These are phyloP conservation scores for Eragrostis tef DNA, from an alignment of 202 grass and related monocot genomes.

Conservation along the genomic window DNA sequence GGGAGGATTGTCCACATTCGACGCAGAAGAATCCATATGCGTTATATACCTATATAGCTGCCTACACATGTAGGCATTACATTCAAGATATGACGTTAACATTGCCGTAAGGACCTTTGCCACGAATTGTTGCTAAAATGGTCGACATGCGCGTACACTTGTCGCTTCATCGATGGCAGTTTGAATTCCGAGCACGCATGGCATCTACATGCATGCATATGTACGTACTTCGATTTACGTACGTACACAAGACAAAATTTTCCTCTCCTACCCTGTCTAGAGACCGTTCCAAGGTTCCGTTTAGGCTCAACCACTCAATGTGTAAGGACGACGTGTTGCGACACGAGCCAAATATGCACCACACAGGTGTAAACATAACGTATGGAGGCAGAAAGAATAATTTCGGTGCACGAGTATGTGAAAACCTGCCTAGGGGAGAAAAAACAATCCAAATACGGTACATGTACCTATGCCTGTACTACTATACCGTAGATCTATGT, in stretches of 20 bases:
- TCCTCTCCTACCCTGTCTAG: background rate
- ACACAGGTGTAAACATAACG: background rate
- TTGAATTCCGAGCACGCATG: slow-evolving; percentile 40
- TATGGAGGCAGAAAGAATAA: background rate
- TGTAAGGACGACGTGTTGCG: background rate
- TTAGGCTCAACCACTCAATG: slow-evolving; percentile 26
- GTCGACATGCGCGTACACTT: slow-evolving; percentile 45
- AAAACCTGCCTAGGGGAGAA: background rate
- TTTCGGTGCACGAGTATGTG: background rate
- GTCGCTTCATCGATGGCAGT: slow-evolving; percentile 27
- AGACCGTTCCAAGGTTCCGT: background rate
- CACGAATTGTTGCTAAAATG: slow-evolving; percentile 47
- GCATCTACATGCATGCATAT: background rate
- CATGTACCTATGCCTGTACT: too few relatives aligned
- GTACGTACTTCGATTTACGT: background rate
- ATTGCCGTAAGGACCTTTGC: slow-evolving; percentile 28
- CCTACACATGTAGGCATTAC: slow-evolving; percentile 3
- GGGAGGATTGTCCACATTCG: background rate
- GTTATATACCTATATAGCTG: background rate
- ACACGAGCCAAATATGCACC: slow-evolving; percentile 1
- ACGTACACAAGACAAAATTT: background rate
- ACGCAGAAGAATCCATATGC: background rate
- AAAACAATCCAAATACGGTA: too few relatives aligned
- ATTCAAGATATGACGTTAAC: slow-evolving; percentile 8
- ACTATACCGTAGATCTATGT: too few relatives aligned